phyloP scores from a whole-genome alignment of 345 rosid genomes.

The Isatis tinctoria region DNA sequence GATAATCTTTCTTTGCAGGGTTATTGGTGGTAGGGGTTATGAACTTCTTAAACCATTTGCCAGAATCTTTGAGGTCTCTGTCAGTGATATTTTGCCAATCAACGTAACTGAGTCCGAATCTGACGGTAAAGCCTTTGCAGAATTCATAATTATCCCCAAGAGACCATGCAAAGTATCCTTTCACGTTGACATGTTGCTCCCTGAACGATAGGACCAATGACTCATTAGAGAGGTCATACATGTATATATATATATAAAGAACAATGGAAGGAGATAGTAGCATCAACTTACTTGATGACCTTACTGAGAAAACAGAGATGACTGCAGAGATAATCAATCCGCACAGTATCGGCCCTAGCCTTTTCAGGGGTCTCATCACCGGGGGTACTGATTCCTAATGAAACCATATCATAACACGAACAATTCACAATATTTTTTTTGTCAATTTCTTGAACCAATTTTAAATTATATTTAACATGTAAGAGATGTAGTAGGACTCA shows the following conservation, averaged over 20 bases:
- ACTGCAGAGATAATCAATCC: slow-evolving; percentile 21
- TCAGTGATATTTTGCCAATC: not conserved
- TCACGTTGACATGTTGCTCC: slow-evolving; percentile 10
- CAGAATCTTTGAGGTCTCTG: slow-evolving; percentile 17
- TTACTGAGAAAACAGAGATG: slow-evolving; percentile 25
- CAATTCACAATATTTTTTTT: too few relatives aligned
- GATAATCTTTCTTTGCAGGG: not conserved
- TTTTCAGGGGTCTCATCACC: not conserved
- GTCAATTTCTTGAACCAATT: not conserved
- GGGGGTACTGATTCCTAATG: not conserved
- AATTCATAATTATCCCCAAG: slow-evolving; percentile 28
- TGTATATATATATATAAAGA: not conserved
- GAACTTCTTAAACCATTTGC: slow-evolving; percentile 9
- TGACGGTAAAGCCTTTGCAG: not conserved
- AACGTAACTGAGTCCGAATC: slow-evolving; percentile 24
- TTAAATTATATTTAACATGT: not conserved
- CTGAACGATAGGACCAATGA: not conserved
- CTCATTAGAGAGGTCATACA: too few relatives aligned
- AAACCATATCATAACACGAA: not conserved
- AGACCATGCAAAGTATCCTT: slow-evolving; percentile 24
- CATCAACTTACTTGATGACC: slow-evolving; percentile 17
- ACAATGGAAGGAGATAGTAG: not conserved
- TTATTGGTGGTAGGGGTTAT: not conserved
- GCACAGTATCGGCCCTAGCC: not conserved
- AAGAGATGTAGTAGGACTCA: not conserved